Percentiles rank a stretch among this genome's conserved stretches.
Evolutionary conservation across 768 basidiomycete species (phyloP).

Genomic region (Boletus edulis): DNA sequence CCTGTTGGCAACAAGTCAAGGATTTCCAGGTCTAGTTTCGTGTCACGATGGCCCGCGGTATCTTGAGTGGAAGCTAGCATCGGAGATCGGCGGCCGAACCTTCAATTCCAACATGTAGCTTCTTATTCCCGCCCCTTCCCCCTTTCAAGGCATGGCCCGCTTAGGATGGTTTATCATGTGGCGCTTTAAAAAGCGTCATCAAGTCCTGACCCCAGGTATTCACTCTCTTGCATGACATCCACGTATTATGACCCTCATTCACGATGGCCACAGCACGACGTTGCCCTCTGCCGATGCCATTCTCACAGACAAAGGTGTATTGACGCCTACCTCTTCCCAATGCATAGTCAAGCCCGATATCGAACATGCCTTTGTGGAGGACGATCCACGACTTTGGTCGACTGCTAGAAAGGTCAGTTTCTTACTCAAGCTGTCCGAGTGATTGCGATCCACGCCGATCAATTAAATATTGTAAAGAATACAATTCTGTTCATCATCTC

Average conservation of each 20-base stretch:
- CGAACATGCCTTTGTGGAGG: conserved; percentile 43
- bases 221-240: neutral
- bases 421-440: no score
- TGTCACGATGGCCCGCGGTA: no score
- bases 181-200: no score
- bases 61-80: neutral
- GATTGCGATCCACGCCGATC: neutral
- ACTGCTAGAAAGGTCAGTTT: conserved; percentile 48
- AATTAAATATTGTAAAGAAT: conserved; percentile 10
- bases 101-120: neutral
- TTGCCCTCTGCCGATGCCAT: neutral
- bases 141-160: neutral
- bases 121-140: neutral
- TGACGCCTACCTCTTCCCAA: neutral
- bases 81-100: conserved; percentile 11
- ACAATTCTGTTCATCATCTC: conserved; percentile 22
- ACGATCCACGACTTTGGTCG: conserved; percentile 67
- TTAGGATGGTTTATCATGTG: neutral
- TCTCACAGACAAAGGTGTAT: neutral
- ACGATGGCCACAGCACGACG: neutral
- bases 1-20: neutral
- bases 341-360: conserved; percentile 27
- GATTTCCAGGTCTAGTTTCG: no score
- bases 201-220: neutral
- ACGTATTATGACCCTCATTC: conserved; percentile 6